Evolutionary conservation across 2,329 filamentous ascomycete genomes (phyloP).

Genomic region (Gnomoniopsis sp.): DNA sequence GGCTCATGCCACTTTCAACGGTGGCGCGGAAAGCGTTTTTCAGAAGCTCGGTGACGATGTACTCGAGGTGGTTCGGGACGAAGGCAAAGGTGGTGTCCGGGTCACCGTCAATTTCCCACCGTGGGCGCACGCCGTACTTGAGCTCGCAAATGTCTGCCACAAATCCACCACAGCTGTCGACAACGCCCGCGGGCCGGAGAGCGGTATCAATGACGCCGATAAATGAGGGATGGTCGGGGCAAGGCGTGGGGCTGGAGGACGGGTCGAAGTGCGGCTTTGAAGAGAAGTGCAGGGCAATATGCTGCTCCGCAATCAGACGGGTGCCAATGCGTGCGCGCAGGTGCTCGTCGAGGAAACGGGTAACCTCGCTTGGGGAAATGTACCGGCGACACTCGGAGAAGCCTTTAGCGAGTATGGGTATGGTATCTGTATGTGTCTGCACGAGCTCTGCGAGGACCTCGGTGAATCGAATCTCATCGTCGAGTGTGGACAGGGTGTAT

Average conservation of each 20-base stretch:
- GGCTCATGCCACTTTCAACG: constrained; percentile 75
- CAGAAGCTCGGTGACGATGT: constrained; percentile 92
- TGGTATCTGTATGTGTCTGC: constrained; percentile 89
- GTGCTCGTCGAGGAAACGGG: constrained; percentile 88
- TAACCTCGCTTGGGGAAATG: constrained; percentile 79
- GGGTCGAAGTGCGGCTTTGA: constrained; percentile 67
- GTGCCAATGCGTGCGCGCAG: constrained; percentile 92
- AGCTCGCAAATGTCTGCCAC: constrained; percentile 96
- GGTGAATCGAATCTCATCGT: constrained; percentile 89
- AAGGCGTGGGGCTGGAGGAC: constrained; percentile 45
- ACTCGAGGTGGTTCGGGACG: constrained; percentile 93
- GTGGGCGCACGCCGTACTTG: constrained; percentile 85
- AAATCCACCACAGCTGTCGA: constrained; percentile 82
- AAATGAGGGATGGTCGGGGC: constrained; percentile 60
- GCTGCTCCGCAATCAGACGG: constrained; percentile 90
- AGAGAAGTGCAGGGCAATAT: constrained; percentile 81
- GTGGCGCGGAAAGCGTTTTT: constrained; percentile 97
- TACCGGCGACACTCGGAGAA: constrained; percentile 94
- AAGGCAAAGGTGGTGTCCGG: constrained; percentile 87
- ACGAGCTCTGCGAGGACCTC: constrained; percentile 94
- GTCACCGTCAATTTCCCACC: constrained; percentile 78
- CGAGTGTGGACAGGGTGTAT: constrained; percentile 66
- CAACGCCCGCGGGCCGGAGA: constrained; percentile 74
- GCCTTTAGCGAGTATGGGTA: constrained; percentile 84
- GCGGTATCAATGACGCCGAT: constrained; percentile 95